A percentile compares a stretch with the other conserved stretches of the same genome.
phyloP scores from a whole-genome alignment of 305 asterid genomes.

The Fraxinus sp. region DNA sequence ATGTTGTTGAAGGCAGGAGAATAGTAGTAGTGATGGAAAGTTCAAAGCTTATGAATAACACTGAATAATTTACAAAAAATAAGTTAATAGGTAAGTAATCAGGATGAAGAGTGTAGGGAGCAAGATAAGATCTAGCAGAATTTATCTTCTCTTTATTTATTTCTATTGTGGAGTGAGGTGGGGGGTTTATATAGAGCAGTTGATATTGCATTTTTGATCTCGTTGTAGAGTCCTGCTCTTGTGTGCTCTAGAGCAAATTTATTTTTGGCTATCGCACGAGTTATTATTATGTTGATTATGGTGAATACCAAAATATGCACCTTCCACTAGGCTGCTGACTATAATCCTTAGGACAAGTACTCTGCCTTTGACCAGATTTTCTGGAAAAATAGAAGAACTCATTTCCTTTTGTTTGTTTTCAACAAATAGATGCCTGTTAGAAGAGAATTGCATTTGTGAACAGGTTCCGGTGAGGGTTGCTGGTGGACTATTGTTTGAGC shows the following conservation, averaged over 20 bases:
- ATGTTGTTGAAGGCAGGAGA: not conserved
- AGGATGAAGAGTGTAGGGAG: not conserved
- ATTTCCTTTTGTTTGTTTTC: slow-evolving; percentile 4
- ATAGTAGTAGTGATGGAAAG: not conserved
- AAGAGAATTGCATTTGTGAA: slow-evolving; percentile 16
- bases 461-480: slow-evolving; percentile 77
- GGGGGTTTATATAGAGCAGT: not conserved
- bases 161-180: not conserved
- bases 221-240: not conserved
- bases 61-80: not conserved
- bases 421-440: not conserved
- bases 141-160: not conserved
- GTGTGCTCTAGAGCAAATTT: not conserved
- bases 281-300: not conserved
- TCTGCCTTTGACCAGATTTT: not conserved
- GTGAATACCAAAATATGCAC: not conserved
- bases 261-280: not conserved
- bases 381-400: not conserved
- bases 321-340: not conserved
- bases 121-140: not conserved
- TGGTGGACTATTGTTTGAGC: slow-evolving; percentile 67
- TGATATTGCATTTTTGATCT: not conserved
- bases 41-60: not conserved
- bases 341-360: not conserved
- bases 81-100: not conserved